A percentile compares a stretch with the other conserved stretches of the same genome.
phyloP scores from a whole-genome alignment of 331 rosid species.

The Malus hybrid region DNA sequence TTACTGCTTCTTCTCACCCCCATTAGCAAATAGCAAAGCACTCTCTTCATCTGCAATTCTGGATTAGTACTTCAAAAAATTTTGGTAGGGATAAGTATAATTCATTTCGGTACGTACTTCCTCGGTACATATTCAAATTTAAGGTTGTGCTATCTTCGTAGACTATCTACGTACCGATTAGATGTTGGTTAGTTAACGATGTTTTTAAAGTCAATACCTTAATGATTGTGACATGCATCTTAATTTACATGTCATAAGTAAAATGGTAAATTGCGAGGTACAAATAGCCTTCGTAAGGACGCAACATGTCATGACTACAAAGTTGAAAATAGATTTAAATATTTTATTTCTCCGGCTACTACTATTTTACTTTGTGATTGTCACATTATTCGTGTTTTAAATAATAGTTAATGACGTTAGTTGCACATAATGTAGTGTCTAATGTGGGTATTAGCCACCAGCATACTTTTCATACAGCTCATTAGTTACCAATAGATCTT shows the following conservation, averaged over 20 bases:
- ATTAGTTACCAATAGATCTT: too few species aligned
- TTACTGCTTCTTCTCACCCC: conserved; percentile 28
- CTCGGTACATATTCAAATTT: background rate
- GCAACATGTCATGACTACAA: too few species aligned
- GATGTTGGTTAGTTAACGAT: background rate
- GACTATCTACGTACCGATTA: background rate
- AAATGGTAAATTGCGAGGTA: background rate
- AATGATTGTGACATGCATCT: background rate
- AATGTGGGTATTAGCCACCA: too few species aligned
- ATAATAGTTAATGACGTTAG: too few species aligned
- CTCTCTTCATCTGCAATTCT: background rate
- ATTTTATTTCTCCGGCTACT: too few species aligned
- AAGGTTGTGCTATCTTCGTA: background rate
- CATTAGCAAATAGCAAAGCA: conserved; percentile 14
- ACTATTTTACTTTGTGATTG: too few species aligned
- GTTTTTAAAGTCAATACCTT: background rate
- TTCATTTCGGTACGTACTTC: background rate
- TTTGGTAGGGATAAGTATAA: background rate
- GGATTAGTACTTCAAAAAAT: background rate
- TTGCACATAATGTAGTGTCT: too few species aligned
- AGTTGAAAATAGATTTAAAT: too few species aligned
- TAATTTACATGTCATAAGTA: background rate
- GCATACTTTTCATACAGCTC: too few species aligned
- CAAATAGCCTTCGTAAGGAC: background rate
- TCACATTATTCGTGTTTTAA: too few species aligned